Percentiles rank a stretch among this genome's conserved stretches.
Evolutionary conservation across 2,329 filamentous ascomycete genomes (phyloP).

Genomic region (Alternaria sp.): DNA sequence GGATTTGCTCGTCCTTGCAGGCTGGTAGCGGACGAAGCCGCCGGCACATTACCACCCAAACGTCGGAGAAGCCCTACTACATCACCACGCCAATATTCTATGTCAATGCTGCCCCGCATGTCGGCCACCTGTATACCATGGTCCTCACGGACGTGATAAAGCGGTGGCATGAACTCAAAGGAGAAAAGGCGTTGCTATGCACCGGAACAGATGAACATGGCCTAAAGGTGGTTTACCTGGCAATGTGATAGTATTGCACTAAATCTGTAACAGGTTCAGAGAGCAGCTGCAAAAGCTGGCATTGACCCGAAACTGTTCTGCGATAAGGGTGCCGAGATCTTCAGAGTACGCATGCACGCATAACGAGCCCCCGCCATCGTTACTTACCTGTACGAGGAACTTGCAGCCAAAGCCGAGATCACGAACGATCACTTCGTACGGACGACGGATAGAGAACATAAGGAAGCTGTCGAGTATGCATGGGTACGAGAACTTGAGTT

Average conservation of each 20-base stretch:
- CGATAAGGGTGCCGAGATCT: slow-evolving; percentile 80
- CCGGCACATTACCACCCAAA: slow-evolving; percentile 26
- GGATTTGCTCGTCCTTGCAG: slow-evolving; percentile 34
- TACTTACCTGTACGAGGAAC: slow-evolving; percentile 51
- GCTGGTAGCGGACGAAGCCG: slow-evolving; percentile 21
- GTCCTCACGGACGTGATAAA: slow-evolving; percentile 90
- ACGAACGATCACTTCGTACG: slow-evolving; percentile 87
- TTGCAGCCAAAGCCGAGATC: slow-evolving; percentile 74
- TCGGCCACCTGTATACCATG: slow-evolving; percentile 94
- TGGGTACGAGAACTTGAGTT: slow-evolving; percentile 64
- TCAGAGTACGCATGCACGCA: slow-evolving; percentile 59
- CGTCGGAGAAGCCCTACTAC: slow-evolving; percentile 79
- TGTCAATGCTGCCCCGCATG: slow-evolving; percentile 95
- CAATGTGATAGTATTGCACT: not conserved
- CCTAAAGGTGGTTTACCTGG: slow-evolving; percentile 68
- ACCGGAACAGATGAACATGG: slow-evolving; percentile 98
- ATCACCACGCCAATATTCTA: slow-evolving; percentile 98
- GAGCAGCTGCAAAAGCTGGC: slow-evolving; percentile 74
- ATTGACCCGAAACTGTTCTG: slow-evolving; percentile 84
- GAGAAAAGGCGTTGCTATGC: slow-evolving; percentile 73
- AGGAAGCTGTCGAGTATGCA: slow-evolving; percentile 84
- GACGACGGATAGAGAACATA: slow-evolving; percentile 84
- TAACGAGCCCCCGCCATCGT: not conserved
- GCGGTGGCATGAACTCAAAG: slow-evolving; percentile 82
- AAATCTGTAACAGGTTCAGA: slow-evolving; percentile 71